Evolutionary conservation across 768 basidiomycete species (phyloP), one percentile per base, ranked within the genome.

Genomic region (Lactarius pseudohatsudake): DNA sequence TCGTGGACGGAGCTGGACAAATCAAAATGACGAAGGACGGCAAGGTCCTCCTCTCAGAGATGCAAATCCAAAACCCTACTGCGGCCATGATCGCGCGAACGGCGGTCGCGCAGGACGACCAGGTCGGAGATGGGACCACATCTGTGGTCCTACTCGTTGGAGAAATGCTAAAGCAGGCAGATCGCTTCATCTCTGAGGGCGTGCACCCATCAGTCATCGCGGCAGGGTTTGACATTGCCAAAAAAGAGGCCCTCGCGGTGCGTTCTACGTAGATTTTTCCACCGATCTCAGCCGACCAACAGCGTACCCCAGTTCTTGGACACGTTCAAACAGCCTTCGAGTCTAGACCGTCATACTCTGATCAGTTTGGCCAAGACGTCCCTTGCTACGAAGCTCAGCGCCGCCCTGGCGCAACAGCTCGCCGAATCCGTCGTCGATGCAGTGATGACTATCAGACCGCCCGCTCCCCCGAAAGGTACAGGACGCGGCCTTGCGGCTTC

Each of bases 21-120:
- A 96, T 99, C 78, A 99, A 98, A 85, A 96, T 99, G 92, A 98
- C 97, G 70, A 99, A 98, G 82, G 97, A 98, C 74, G 97, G 97
- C 69, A 99, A 99, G 80, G 96, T 98, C 50, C 80, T 99, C 64
- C 83, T 99, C 65, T 96, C 95, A 50, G 97, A 99, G 81, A 99
- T 99, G 97, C 97, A 98, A 80, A 99, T 99, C 72, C 91, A 93
- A 79, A 98, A 99, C 77, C 97, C 97, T 36, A 98, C 97, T 3
- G 97, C 97, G 20, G 96, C 97, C 38, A 96, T 99, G 94, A 94
- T 99, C 74, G 97, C 97, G 56, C 87, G 95, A 60, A 98, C 97
- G 53, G 97, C 97, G 16, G 96, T 98, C 28, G 96, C 97, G 3
- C 97, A 98, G 76, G 97, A 99, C 72, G 97, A 98, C 74, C 96